phyloP scores from a whole-genome alignment of 805 yeast genomes.

The Metschnikowia baotianmanensis region DNA sequence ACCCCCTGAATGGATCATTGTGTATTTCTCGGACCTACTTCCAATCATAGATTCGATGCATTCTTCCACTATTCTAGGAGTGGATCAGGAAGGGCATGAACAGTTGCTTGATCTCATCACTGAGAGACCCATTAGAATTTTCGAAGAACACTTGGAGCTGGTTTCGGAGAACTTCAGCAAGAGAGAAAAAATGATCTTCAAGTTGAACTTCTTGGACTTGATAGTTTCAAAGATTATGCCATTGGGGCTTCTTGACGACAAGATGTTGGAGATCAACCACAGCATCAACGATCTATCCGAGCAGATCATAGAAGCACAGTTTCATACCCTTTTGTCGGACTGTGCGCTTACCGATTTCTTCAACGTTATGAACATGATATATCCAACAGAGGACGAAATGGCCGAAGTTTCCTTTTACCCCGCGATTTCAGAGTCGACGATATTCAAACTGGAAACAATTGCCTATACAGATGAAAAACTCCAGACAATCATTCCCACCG shows the following conservation, averaged over 20 bases:
- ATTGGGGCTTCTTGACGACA: slow-evolving; percentile 35
- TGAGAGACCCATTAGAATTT: slow-evolving; percentile 44
- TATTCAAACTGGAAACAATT: slow-evolving; percentile 47
- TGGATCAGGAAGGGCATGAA: slow-evolving; percentile 33
- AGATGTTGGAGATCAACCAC: slow-evolving; percentile 36
- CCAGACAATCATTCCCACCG: slow-evolving; percentile 54
- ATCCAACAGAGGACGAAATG: slow-evolving; percentile 56
- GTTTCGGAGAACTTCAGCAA: slow-evolving; percentile 27
- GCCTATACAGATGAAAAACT: slow-evolving; percentile 43
- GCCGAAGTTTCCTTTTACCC: slow-evolving; percentile 62
- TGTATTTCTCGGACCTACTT: slow-evolving; percentile 59
- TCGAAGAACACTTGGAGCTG: slow-evolving; percentile 31
- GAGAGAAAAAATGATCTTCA: slow-evolving; percentile 42
- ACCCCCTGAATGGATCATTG: slow-evolving; percentile 82
- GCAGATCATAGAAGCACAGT: slow-evolving; percentile 45
- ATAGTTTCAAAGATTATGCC: slow-evolving; percentile 54
- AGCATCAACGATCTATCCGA: slow-evolving; percentile 34
- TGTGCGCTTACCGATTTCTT: slow-evolving; percentile 58
- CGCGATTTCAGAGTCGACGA: slow-evolving; percentile 60
- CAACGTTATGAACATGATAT: slow-evolving; percentile 70
- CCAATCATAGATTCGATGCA: slow-evolving; percentile 48
- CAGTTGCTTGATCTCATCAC: slow-evolving; percentile 43
- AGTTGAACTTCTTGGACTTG: slow-evolving; percentile 60
- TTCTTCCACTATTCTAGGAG: slow-evolving; percentile 40
- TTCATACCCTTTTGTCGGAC: slow-evolving; percentile 45